Percentiles rank a stretch among this genome's conserved stretches.
Evolutionary conservation across 148 eudicot species (phyloP).

Genomic region (Fagopyrum tataricum): DNA sequence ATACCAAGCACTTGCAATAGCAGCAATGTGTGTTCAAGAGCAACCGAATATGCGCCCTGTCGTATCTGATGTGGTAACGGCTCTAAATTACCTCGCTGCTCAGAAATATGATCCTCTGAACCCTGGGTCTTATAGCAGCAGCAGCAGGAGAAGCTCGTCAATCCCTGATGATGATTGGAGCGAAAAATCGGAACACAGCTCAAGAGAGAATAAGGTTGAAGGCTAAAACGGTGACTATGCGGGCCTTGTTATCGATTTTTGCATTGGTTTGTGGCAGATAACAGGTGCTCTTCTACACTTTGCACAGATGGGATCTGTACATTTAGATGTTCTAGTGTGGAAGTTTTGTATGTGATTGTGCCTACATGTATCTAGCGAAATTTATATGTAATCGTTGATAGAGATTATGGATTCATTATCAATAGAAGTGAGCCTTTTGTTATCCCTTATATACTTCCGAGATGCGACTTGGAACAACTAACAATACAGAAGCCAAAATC

Average conservation of each 20-base stretch:
- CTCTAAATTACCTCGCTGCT: slow-evolving; percentile 55
- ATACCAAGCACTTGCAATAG: slow-evolving; percentile 70
- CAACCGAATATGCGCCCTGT: slow-evolving; percentile 54
- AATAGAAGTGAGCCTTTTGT: no score
- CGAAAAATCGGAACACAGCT: background rate
- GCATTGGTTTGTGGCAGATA: background rate
- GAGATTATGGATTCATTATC: background rate
- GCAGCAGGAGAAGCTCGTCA: background rate
- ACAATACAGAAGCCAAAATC: no score
- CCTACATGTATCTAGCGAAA: background rate
- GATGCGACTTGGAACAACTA: no score
- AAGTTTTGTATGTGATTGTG: slow-evolving; percentile 9
- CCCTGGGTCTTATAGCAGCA: background rate
- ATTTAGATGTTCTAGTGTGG: background rate
- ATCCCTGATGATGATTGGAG: slow-evolving; percentile 5
- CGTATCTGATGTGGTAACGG: slow-evolving; percentile 64
- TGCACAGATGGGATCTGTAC: background rate
- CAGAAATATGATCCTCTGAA: slow-evolving; percentile 42
- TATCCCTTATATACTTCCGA: no score
- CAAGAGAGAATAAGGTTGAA: background rate
- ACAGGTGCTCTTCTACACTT: background rate
- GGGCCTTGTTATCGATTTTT: slow-evolving; percentile 5
- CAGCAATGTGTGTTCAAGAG: slow-evolving; percentile 79
- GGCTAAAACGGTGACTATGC: background rate
- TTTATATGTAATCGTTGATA: background rate